Conservation (phyloP, 2,329 filamentous ascomycete species). For the Chrysosporium keratinophilum region DNA sequence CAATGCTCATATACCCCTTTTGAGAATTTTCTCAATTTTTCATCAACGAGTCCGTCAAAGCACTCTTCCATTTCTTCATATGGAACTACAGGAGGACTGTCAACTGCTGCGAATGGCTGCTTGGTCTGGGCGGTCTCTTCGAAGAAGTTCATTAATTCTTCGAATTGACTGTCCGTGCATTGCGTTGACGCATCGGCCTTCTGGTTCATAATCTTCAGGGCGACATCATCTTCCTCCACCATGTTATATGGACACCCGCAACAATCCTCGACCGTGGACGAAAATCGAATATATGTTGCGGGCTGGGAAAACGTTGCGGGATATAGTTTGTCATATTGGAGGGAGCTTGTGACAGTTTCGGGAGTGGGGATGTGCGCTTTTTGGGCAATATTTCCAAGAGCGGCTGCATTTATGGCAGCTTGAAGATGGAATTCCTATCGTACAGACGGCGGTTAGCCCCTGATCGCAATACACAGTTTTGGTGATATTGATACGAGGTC, state of each 20-base stretch:
- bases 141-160: slow-evolving; percentile 88
- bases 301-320: slow-evolving; percentile 69
- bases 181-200: slow-evolving; percentile 54
- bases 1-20: slow-evolving; percentile 85
- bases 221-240: slow-evolving; percentile 79
- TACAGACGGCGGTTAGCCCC: slow-evolving; percentile 8
- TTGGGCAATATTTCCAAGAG: slow-evolving; percentile 51
- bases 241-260: slow-evolving; percentile 88
- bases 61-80: slow-evolving; percentile 66
- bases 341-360: slow-evolving; percentile 50
- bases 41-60: slow-evolving; percentile 49
- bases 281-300: slow-evolving; percentile 91
- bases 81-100: slow-evolving; percentile 68
- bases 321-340: slow-evolving; percentile 86
- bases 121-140: slow-evolving; percentile 75
- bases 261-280: slow-evolving; percentile 93
- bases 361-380: slow-evolving; percentile 56
- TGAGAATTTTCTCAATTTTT: slow-evolving; percentile 49
- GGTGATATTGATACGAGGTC: neutral
- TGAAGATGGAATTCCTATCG: slow-evolving; percentile 88
- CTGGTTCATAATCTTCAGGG: slow-evolving; percentile 72
- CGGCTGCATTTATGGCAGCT: slow-evolving; percentile 60
- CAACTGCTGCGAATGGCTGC: slow-evolving; percentile 79
- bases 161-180: slow-evolving; percentile 83
- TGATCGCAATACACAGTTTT: neutral